A percentile compares a stretch with the other conserved stretches of the same genome.
Conservation (phyloP, 78 protist genomes). For the Anaeramoeba flamelloides region DNA sequence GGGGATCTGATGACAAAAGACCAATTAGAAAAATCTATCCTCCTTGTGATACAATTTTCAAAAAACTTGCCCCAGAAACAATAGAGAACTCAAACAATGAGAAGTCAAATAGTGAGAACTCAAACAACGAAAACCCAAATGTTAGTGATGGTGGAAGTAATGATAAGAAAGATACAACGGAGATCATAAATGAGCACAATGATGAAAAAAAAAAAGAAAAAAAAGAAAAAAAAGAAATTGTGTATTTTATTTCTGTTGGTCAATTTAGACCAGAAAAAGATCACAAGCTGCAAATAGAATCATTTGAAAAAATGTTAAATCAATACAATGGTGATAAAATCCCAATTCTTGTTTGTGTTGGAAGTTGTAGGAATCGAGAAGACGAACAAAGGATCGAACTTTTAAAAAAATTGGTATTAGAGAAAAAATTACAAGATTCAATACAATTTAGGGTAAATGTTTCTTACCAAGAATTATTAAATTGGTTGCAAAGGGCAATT, state of each 20-base stretch:
- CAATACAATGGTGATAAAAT: not conserved
- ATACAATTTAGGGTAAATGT: not conserved
- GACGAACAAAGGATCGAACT: not conserved
- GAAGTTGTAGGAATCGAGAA: conserved; percentile 43
- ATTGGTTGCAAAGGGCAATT: conserved; percentile 3
- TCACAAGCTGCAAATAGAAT: conserved; percentile 48
- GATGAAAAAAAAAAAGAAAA: too few relatives aligned
- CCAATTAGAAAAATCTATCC: conserved; percentile 34
- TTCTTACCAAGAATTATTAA: conserved; percentile 13
- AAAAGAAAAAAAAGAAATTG: too few relatives aligned
- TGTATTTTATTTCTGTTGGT: conserved; percentile 45
- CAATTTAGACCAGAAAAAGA: conserved; percentile 78
- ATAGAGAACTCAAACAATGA: not conserved
- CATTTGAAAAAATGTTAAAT: conserved; percentile 24
- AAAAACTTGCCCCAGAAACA: not conserved
- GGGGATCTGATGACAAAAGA: conserved; percentile 9
- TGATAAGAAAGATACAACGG: too few relatives aligned
- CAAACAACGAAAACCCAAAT: conserved; percentile 4
- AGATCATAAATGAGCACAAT: too few relatives aligned
- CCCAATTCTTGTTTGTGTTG: conserved; percentile 35
- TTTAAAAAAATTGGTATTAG: not conserved
- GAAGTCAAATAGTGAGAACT: too few relatives aligned
- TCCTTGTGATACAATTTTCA: conserved; percentile 49
- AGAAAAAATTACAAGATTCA: not conserved
- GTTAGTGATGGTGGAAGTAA: conserved; percentile 62